Conservation (phyloP, 2,329 filamentous ascomycete species). For the Cordyceps cicadae region DNA sequence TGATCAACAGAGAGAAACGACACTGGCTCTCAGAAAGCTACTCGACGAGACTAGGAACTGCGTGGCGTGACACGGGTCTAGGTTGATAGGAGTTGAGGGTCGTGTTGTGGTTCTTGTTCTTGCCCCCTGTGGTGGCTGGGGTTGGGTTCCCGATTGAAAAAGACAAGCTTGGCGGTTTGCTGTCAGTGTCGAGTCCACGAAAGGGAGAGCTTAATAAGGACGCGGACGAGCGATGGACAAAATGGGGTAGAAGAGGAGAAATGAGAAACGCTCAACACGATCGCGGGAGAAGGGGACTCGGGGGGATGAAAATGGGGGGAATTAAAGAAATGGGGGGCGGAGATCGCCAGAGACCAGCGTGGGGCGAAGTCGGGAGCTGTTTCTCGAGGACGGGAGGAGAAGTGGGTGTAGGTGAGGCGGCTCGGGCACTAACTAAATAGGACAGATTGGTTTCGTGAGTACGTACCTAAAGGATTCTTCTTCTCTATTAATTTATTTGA, state of each 20-base stretch:
- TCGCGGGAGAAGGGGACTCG: neutral
- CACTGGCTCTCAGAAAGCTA: neutral
- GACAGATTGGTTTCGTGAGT: neutral
- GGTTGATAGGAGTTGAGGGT: neutral
- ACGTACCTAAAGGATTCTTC: neutral
- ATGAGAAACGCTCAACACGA: neutral
- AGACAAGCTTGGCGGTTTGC: neutral
- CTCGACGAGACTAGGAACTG: neutral
- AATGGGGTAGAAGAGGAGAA: neutral
- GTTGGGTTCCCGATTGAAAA: neutral
- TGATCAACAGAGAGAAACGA: neutral
- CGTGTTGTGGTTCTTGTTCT: no score
- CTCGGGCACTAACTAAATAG: neutral
- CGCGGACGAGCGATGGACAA: neutral
- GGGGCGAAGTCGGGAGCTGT: neutral
- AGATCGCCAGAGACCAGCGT: conserved; percentile 5
- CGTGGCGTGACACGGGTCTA: neutral
- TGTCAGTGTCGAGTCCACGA: neutral
- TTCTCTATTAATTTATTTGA: neutral
- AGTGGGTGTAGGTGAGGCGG: conserved; percentile 2
- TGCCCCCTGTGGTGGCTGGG: neutral
- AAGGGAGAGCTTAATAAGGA: neutral
- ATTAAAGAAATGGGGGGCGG: conserved; percentile 1
- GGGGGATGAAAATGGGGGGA: no score
- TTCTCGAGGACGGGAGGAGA: neutral